phyloP scores from a whole-genome alignment of 2,329 filamentous ascomycete species.

The Pseudogymnoascus sp. region DNA sequence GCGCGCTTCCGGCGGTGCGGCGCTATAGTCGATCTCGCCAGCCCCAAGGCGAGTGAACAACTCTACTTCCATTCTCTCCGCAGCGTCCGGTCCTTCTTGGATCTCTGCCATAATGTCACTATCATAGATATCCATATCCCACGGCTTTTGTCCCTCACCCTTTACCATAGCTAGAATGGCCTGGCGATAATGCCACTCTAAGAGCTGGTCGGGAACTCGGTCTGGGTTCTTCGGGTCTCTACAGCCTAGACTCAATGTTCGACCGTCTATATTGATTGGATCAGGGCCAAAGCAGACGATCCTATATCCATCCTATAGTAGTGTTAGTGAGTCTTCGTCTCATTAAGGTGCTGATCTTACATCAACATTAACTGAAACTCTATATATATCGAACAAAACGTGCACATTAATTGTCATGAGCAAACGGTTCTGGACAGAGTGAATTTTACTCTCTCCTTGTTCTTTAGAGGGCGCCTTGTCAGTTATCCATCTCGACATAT shows the following conservation, averaged over 20 bases:
- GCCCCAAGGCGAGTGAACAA: background rate
- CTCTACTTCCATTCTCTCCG: background rate
- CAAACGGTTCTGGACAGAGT: background rate
- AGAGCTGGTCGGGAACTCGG: background rate
- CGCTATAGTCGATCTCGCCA: background rate
- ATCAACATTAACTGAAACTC: background rate
- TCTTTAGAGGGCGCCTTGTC: background rate
- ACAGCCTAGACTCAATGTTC: background rate
- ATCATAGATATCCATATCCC: background rate
- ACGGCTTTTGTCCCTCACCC: background rate
- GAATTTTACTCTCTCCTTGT: background rate
- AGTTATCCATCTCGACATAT: background rate
- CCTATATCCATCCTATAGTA: background rate
- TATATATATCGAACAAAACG: background rate
- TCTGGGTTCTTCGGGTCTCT: background rate
- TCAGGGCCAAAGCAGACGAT: background rate
- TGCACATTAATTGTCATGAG: background rate
- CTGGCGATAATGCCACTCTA: conserved; percentile 8
- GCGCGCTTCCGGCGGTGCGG: background rate
- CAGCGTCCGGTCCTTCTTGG: background rate
- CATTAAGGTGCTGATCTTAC: too few species aligned
- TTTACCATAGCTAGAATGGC: conserved; percentile 1
- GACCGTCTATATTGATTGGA: background rate
- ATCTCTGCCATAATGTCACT: background rate
- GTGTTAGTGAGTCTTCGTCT: too few species aligned